Percentiles rank a stretch among this genome's conserved stretches.
These are phyloP conservation scores for Hypoxylon rickii DNA, from an alignment of 495 filamentous ascomycete genomes.

Conservation along the genomic window DNA sequence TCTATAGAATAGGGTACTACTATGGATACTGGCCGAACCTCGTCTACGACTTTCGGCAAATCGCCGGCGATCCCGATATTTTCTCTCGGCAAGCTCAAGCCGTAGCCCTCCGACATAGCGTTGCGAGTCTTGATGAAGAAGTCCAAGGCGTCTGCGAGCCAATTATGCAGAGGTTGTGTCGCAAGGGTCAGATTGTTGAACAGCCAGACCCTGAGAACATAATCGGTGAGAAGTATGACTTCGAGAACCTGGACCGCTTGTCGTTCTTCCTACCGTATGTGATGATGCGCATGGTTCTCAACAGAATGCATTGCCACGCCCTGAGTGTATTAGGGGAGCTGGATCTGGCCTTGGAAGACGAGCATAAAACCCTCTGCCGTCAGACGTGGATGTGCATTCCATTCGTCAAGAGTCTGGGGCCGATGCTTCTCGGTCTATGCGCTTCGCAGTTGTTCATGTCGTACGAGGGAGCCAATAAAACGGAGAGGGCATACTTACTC, in stretches of 20 bases:
- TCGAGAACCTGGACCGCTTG: constrained; percentile 10
- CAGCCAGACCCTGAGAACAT: constrained; percentile 2
- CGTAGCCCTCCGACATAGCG: background rate
- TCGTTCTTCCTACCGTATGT: constrained; percentile 13
- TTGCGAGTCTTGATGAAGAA: background rate
- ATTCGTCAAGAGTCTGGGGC: constrained; percentile 7
- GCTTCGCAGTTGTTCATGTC: constrained; percentile 2
- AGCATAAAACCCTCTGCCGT: constrained; percentile 1
- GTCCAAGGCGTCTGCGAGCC: constrained; percentile 3
- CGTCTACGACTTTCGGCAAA: background rate
- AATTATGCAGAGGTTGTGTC: background rate
- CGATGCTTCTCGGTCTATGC: background rate
- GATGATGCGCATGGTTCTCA: constrained; percentile 15
- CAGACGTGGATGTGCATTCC: constrained; percentile 25
- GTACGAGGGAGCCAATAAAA: constrained; percentile 14
- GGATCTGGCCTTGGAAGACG: constrained; percentile 3
- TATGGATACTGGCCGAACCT: constrained; percentile 20
- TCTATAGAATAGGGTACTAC: constrained; percentile 17
- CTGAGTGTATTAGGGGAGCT: background rate
- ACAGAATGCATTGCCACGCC: constrained; percentile 7
- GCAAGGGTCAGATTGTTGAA: constrained; percentile 1
- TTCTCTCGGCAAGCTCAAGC: constrained; percentile 2
- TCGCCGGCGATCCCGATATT: constrained; percentile 6
- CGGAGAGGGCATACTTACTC: constrained; percentile 19
- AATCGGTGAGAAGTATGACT: constrained; percentile 15